A percentile compares a stretch with the other conserved stretches of the same genome.
phyloP scores from a whole-genome alignment of 495 filamentous ascomycete genomes.

The Penicillium flavigenum region DNA sequence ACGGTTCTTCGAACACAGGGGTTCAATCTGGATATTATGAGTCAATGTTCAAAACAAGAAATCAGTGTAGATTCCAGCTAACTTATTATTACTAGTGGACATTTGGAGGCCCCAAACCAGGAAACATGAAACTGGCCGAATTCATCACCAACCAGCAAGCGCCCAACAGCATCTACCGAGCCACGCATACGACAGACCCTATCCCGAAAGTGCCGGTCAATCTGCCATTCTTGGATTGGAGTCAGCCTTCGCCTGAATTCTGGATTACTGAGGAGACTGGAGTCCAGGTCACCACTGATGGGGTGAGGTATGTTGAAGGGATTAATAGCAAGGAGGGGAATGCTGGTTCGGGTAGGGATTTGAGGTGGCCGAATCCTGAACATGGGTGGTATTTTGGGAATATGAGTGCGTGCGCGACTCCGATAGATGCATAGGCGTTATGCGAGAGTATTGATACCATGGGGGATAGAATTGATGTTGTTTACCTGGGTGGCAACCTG shows the following conservation, averaged over 20 bases:
- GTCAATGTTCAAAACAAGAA: background rate
- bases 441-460: too few species aligned
- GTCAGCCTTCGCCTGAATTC: slow-evolving; percentile 65
- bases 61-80: background rate
- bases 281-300: background rate
- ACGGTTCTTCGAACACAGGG: slow-evolving; percentile 52
- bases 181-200: slow-evolving; percentile 64
- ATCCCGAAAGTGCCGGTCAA: slow-evolving; percentile 59
- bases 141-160: slow-evolving; percentile 44
- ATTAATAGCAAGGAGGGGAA: slow-evolving; percentile 23
- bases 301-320: background rate
- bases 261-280: slow-evolving; percentile 37
- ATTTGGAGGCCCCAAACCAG: slow-evolving; percentile 64
- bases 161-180: slow-evolving; percentile 52
- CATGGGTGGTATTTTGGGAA: slow-evolving; percentile 48
- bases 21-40: slow-evolving; percentile 26
- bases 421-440: background rate
- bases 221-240: slow-evolving; percentile 43
- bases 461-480: background rate
- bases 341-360: slow-evolving; percentile 22
- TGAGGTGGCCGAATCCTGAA: slow-evolving; percentile 25
- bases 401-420: slow-evolving; percentile 15
- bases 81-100: slow-evolving; percentile 45
- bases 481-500: background rate
- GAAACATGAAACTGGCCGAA: slow-evolving; percentile 50